phyloP scores from a whole-genome alignment of 306 rosid species.

The Quercus gilva region DNA sequence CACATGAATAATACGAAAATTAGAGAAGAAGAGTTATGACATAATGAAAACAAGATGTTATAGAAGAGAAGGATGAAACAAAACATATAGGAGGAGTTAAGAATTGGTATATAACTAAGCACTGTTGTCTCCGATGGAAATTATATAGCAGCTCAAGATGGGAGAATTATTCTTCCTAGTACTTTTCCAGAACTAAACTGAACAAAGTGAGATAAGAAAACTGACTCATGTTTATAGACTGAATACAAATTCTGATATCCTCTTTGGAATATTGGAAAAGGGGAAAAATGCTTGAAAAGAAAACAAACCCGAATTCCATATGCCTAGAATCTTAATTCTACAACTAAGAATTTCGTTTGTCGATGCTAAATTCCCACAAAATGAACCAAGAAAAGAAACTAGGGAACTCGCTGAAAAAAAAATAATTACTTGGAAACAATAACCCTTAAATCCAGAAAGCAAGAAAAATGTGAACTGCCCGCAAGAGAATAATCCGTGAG shows the following conservation, averaged over 20 bases:
- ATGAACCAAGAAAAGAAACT: not conserved
- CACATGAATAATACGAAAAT: not conserved
- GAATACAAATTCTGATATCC: not conserved
- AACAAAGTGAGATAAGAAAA: not conserved
- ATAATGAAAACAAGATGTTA: slow-evolving; percentile 7
- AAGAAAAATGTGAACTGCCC: slow-evolving; percentile 1
- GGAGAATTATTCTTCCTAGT: slow-evolving; percentile 22
- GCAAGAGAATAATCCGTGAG: slow-evolving; percentile 10
- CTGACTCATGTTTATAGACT: not conserved
- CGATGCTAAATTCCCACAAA: slow-evolving; percentile 9
- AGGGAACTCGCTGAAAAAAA: not conserved
- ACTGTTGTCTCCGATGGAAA: slow-evolving; percentile 30
- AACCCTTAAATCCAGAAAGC: not conserved
- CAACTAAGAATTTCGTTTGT: not conserved
- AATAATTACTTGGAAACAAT: not conserved
- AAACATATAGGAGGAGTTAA: not conserved
- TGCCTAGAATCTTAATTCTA: slow-evolving; percentile 1
- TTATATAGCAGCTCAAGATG: slow-evolving; percentile 30
- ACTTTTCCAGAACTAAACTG: not conserved
- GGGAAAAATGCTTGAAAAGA: slow-evolving; percentile 25
- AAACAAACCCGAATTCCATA: slow-evolving; percentile 32
- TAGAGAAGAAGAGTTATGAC: slow-evolving; percentile 18
- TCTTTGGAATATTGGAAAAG: not conserved
- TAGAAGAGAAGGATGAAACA: not conserved
- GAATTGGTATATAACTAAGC: slow-evolving; percentile 23